Conservation (phyloP, 352 stramenopile species). For the Phytophthora pistaciae region DNA sequence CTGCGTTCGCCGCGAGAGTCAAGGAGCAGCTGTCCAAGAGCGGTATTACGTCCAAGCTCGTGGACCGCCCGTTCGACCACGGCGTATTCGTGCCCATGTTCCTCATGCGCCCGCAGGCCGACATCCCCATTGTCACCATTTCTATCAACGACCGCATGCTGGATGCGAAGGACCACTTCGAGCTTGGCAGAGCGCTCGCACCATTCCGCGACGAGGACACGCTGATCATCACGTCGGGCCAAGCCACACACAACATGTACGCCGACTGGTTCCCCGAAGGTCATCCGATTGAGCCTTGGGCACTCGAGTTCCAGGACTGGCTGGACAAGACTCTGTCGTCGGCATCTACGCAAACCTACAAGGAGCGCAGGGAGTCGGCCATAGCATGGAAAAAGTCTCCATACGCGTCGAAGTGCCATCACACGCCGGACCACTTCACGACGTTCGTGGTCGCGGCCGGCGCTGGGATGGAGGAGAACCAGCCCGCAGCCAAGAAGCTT, state of each 20-base stretch:
- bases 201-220: conserved; percentile 64
- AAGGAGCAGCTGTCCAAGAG: neutral
- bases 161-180: neutral
- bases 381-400: conserved; percentile 38
- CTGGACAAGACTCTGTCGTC: conserved; percentile 31
- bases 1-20: neutral
- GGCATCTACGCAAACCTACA: conserved; percentile 14
- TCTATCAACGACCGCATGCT: conserved; percentile 4
- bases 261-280: conserved; percentile 3
- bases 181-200: neutral
- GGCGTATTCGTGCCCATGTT: conserved; percentile 4
- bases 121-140: conserved; percentile 10
- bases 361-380: conserved; percentile 23
- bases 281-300: conserved; percentile 16
- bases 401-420: conserved; percentile 36
- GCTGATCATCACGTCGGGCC: conserved; percentile 72
- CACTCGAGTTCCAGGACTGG: conserved; percentile 33
- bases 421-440: conserved; percentile 48
- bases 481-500: conserved; percentile 26
- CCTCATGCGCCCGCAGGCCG: conserved; percentile 3
- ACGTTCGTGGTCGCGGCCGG: conserved; percentile 48
- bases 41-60: neutral
- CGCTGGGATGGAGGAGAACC: conserved; percentile 41
- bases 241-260: conserved; percentile 43
- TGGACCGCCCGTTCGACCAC: conserved; percentile 4